Evolutionary conservation across 768 basidiomycete species (phyloP).

Genomic region (Suillus occidentalis): DNA sequence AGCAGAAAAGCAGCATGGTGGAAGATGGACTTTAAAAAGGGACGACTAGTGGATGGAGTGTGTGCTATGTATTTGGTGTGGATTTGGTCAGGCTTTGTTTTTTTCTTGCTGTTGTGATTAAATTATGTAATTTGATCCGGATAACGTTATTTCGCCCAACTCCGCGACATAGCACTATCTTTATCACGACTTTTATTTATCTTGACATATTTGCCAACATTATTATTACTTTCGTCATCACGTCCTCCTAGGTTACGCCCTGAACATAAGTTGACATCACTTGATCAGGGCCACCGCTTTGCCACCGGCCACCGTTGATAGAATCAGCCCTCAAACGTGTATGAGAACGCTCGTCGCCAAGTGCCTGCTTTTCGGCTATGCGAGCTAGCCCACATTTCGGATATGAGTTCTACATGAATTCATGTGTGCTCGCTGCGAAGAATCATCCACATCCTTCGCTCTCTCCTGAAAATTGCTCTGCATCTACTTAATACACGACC

Average conservation of each 20-base stretch:
- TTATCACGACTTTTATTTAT: not conserved
- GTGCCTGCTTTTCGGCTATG: constrained; percentile 14
- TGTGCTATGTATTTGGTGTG: constrained; percentile 13
- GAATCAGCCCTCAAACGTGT: constrained; percentile 19
- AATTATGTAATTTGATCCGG: constrained; percentile 12
- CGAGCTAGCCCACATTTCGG: constrained; percentile 8
- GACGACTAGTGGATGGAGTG: constrained; percentile 12
- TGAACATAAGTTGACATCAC: constrained; percentile 11
- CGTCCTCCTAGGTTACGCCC: not conserved
- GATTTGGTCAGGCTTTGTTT: constrained; percentile 15
- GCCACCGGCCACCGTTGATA: constrained; percentile 4
- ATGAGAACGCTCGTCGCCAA: constrained; percentile 12
- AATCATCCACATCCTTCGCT: too few species aligned
- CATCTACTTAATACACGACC: not conserved
- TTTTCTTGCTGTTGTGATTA: constrained; percentile 4
- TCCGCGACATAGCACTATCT: not conserved
- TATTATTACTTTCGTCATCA: not conserved
- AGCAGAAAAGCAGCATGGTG: constrained; percentile 15
- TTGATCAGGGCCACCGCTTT: constrained; percentile 1
- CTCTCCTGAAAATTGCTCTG: not conserved
- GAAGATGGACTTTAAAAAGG: constrained; percentile 9
- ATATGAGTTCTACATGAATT: constrained; percentile 12
- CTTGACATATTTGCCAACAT: not conserved
- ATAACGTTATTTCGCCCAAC: constrained; percentile 8
- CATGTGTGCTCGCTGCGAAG: not conserved